A percentile compares a stretch with the other conserved stretches of the same genome.
Evolutionary conservation across 2,329 filamentous ascomycete genomes (phyloP).

Genomic region (Macrophomina pseudophaseolina): DNA sequence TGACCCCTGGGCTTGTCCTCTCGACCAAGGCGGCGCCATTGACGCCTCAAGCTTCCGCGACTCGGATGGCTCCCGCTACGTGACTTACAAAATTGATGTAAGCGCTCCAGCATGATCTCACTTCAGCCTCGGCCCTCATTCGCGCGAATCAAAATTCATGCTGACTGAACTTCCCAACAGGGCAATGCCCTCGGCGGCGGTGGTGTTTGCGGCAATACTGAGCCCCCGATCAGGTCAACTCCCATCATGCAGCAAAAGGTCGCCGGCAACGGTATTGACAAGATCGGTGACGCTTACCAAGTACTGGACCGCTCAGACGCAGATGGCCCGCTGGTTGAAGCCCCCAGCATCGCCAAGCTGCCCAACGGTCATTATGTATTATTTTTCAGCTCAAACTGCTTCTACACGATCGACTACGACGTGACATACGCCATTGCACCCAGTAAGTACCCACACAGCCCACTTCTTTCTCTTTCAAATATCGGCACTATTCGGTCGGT

Average conservation of each 20-base stretch:
- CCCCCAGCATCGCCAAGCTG: constrained; percentile 58
- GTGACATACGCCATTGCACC: constrained; percentile 60
- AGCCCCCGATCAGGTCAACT: constrained; percentile 49
- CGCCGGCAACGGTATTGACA: constrained; percentile 57
- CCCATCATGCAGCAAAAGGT: constrained; percentile 64
- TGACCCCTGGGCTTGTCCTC: constrained; percentile 57
- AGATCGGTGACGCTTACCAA: constrained; percentile 54
- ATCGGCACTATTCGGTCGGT: background rate
- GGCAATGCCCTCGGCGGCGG: constrained; percentile 60
- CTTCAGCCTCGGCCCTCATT: background rate
- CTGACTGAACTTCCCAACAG: constrained; percentile 47
- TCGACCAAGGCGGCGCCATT: constrained; percentile 62
- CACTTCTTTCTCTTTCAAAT: background rate
- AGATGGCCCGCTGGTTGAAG: constrained; percentile 65
- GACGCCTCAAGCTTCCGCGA: constrained; percentile 67
- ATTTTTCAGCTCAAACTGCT: constrained; percentile 69
- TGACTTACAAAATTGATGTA: constrained; percentile 68
- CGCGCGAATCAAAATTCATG: constrained; percentile 44
- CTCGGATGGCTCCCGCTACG: constrained; percentile 59
- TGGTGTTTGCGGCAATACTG: constrained; percentile 54
- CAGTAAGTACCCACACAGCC: constrained; percentile 7
- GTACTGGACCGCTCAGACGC: constrained; percentile 53
- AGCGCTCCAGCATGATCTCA: background rate
- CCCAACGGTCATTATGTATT: constrained; percentile 61
- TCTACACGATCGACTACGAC: constrained; percentile 59